These are phyloP conservation scores for Adiantum capillusveneris DNA, from an alignment of 75 land plant species.

Conservation along the genomic window DNA sequence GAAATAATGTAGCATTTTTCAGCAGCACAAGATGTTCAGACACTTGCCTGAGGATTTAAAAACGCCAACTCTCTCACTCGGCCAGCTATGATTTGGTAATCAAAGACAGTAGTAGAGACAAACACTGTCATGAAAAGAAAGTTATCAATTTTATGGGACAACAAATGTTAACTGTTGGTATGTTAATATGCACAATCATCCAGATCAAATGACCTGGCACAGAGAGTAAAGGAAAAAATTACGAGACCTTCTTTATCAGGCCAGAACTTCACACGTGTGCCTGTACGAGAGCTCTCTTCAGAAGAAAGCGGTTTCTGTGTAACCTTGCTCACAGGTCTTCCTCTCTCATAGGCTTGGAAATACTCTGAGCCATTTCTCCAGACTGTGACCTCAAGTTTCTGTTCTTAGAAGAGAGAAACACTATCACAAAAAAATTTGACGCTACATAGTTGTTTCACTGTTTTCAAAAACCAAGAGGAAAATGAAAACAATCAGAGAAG, in stretches of 20 bases:
- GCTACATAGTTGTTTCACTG: no score
- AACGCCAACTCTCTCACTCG: constrained; percentile 93
- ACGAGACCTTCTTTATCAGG: constrained; percentile 75
- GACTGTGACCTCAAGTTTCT: constrained; percentile 88
- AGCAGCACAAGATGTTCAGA: no score
- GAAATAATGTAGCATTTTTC: no score
- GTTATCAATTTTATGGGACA: no score
- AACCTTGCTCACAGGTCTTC: constrained; percentile 65
- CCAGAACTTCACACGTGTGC: constrained; percentile 84
- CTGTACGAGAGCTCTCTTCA: constrained; percentile 38
- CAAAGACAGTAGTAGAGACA: constrained; percentile 70
- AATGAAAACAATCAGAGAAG: not conserved
- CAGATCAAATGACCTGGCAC: no score
- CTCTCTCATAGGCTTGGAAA: constrained; percentile 59
- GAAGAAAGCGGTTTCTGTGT: constrained; percentile 24
- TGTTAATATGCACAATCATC: no score
- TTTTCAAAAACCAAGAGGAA: not conserved
- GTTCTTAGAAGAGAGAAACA: not conserved
- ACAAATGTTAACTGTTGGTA: no score
- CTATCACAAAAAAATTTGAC: no score
- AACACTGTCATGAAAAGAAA: constrained; percentile 48
- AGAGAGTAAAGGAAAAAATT: not conserved
- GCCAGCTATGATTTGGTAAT: constrained; percentile 75
- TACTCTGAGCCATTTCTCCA: constrained; percentile 91
- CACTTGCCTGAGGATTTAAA: constrained; percentile 71